phyloP scores from a whole-genome alignment of 202 grass and related monocot species.

The Zoysia matrella region DNA sequence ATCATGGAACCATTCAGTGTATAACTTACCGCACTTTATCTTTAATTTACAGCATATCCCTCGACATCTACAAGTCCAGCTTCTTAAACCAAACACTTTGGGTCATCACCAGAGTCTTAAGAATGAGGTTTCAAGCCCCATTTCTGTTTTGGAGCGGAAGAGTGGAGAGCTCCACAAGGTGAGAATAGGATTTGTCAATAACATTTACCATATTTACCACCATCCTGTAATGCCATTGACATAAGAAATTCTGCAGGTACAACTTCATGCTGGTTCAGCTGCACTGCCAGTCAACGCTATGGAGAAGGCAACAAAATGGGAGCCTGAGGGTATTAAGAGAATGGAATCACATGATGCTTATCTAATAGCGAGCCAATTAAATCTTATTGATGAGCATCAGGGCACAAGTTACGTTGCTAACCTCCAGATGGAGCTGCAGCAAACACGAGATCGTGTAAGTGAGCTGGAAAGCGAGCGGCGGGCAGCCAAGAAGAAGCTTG shows the following conservation, averaged over 20 bases:
- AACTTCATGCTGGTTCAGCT: slow-evolving; percentile 51
- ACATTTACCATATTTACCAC: background rate
- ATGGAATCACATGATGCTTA: slow-evolving; percentile 62
- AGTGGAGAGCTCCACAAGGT: slow-evolving; percentile 71
- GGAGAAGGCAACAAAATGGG: slow-evolving; percentile 86
- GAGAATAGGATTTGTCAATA: slow-evolving; percentile 32
- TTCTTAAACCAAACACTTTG: slow-evolving; percentile 58
- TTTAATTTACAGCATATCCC: slow-evolving; percentile 55
- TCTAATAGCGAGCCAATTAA: slow-evolving; percentile 53
- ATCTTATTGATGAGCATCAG: slow-evolving; percentile 62
- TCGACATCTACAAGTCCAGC: slow-evolving; percentile 67
- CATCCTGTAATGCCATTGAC: background rate
- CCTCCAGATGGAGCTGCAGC: slow-evolving; percentile 73
- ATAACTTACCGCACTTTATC: background rate
- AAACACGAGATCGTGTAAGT: slow-evolving; percentile 52
- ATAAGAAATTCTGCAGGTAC: slow-evolving; percentile 36
- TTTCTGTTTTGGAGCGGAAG: slow-evolving; percentile 70
- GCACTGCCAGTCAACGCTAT: background rate
- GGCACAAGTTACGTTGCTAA: slow-evolving; percentile 52
- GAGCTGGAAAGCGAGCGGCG: slow-evolving; percentile 64
- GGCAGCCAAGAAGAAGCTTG: slow-evolving; percentile 85
- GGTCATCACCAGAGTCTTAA: slow-evolving; percentile 44
- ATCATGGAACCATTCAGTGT: background rate
- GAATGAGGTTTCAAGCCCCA: slow-evolving; percentile 72
- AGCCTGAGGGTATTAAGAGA: slow-evolving; percentile 49